Evolutionary conservation across 495 filamentous ascomycete genomes (phyloP).

Genomic region (Neurospora sp.): DNA sequence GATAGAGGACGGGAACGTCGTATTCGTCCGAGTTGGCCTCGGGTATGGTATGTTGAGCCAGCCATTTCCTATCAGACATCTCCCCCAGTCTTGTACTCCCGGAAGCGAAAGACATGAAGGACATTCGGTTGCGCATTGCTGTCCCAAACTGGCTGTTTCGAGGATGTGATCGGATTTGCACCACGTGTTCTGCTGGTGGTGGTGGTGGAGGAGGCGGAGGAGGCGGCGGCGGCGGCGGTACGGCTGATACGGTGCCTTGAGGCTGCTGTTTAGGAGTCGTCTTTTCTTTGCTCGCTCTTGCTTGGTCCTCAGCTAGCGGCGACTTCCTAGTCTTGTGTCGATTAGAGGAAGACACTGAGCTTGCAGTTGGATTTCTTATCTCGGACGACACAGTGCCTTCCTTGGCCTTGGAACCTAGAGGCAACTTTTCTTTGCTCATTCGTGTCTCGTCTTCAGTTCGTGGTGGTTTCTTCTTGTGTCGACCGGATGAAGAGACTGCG

Average conservation of each 20-base stretch:
- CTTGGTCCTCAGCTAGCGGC: not conserved
- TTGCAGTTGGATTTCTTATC: not conserved
- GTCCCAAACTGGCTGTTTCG: conserved; percentile 1
- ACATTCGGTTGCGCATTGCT: conserved; percentile 13
- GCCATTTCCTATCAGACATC: conserved; percentile 21
- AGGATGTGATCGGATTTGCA: not conserved
- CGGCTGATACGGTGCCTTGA: not conserved
- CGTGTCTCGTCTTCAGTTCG: not conserved
- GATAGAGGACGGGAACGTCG: conserved; percentile 19
- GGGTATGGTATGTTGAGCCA: conserved; percentile 3
- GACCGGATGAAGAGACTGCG: not conserved
- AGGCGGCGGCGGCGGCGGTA: not conserved
- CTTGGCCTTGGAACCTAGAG: not conserved
- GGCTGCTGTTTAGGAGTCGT: not conserved
- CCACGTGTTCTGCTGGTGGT: not conserved
- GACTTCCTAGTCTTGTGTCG: not conserved
- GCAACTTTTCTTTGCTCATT: not conserved
- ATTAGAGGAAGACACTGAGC: not conserved
- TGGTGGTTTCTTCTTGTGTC: not conserved
- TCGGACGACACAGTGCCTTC: not conserved
- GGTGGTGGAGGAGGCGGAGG: not conserved
- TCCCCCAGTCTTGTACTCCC: conserved; percentile 30
- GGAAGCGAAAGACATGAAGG: conserved; percentile 20
- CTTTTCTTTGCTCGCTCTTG: not conserved
- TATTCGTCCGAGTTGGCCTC: conserved; percentile 16